Percentiles rank a stretch among this genome's conserved stretches.
phyloP scores from a whole-genome alignment of 2,329 filamentous ascomycete species.

The Graphilbum fragrans region DNA sequence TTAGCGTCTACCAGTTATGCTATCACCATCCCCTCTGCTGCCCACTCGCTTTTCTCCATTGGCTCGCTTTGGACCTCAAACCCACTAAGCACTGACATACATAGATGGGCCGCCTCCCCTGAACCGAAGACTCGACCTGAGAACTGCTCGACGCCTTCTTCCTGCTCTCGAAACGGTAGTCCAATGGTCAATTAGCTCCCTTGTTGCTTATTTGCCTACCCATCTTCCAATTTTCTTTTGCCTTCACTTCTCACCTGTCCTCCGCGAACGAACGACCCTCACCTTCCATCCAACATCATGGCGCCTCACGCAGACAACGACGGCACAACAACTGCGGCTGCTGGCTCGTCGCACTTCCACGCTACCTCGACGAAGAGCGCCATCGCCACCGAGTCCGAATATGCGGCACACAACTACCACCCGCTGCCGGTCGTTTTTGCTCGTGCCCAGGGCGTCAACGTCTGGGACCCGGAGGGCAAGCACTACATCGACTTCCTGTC shows the following conservation, averaged over 20 bases:
- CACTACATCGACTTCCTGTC: constrained; percentile 97
- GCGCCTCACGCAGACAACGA: constrained; percentile 43
- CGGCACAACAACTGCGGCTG: constrained; percentile 19
- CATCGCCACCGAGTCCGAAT: constrained; percentile 69
- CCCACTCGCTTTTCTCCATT: too few relatives aligned
- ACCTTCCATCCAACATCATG: constrained; percentile 26
- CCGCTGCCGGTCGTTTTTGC: constrained; percentile 91
- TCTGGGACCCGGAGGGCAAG: constrained; percentile 94
- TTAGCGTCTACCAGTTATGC: constrained; percentile 1
- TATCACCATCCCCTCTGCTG: background rate
- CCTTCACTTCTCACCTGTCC: too few relatives aligned
- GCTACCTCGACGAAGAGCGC: constrained; percentile 66
- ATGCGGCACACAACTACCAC: constrained; percentile 97
- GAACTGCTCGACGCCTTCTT: too few relatives aligned
- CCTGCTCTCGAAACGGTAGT: too few relatives aligned
- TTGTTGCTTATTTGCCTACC: too few relatives aligned
- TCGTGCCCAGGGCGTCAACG: constrained; percentile 69
- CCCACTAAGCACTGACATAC: too few relatives aligned
- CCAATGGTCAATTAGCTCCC: too few relatives aligned
- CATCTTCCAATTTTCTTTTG: too few relatives aligned
- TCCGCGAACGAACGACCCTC: background rate
- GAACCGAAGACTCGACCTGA: too few relatives aligned
- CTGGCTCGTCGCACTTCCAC: constrained; percentile 51
- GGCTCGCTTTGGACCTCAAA: too few relatives aligned
- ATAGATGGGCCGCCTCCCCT: too few relatives aligned